Evolutionary conservation across 805 yeast species (phyloP).

Genomic region (Diddensiella transvaalensis): DNA sequence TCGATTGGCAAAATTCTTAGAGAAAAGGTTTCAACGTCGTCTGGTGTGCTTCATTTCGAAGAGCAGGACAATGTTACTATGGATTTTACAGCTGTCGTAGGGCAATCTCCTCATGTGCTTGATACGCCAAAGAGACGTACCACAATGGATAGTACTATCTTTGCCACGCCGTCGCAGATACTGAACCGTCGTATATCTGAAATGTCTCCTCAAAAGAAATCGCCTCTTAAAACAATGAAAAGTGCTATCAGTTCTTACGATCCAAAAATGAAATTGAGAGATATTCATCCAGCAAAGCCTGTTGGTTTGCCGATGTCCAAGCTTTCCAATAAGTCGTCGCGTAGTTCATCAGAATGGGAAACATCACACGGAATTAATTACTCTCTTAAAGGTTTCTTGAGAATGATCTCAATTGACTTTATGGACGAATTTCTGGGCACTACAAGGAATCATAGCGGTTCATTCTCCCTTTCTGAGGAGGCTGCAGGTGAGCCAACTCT

Average conservation of each 20-base stretch:
- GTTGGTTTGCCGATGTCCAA: no score
- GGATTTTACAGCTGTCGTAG: no score
- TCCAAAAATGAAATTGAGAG: no score
- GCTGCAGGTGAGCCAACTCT: slow-evolving; percentile 21
- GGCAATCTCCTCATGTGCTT: background rate
- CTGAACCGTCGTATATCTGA: slow-evolving; percentile 7
- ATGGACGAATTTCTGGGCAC: slow-evolving; percentile 27
- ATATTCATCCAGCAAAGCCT: no score
- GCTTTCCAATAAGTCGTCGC: no score
- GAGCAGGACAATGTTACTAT: no score
- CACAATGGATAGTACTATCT: background rate
- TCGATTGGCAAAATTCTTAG: no score
- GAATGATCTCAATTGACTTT: slow-evolving; percentile 29
- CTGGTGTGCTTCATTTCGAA: no score
- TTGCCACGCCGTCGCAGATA: slow-evolving; percentile 13
- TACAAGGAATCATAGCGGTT: slow-evolving; percentile 17
- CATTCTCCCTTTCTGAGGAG: slow-evolving; percentile 22
- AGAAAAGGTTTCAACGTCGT: no score
- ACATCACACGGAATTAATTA: no score
- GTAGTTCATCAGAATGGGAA: background rate
- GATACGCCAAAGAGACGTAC: background rate
- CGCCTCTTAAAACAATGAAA: background rate
- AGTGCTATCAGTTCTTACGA: background rate
- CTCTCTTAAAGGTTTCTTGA: slow-evolving; percentile 27
- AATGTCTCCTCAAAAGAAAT: slow-evolving; percentile 12